Conservation (phyloP, 23 red algal genomes). For the Gracilaria caudata region DNA sequence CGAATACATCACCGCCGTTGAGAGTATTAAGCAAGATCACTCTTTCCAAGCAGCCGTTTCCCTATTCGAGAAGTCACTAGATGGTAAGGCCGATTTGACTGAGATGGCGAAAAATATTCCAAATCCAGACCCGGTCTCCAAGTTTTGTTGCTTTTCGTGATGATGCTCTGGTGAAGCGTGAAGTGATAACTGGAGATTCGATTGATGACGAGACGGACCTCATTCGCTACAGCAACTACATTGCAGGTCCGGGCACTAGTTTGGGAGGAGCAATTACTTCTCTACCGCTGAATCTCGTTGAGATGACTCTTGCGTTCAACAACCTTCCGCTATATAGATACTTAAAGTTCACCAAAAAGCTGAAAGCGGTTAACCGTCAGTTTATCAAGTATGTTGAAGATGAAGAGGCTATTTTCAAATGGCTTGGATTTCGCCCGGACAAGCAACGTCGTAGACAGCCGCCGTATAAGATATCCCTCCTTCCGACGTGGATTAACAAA, state of each 20-base stretch:
- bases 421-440: too few species aligned
- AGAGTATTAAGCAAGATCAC: not conserved
- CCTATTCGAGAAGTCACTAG: not conserved
- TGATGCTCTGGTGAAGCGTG: not conserved
- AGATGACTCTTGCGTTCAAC: not conserved
- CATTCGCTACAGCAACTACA: constrained; percentile 8
- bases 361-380: not conserved
- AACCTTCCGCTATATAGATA: not conserved
- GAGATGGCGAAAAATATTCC: not conserved
- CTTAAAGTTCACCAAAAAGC: not conserved
- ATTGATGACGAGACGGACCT: not conserved
- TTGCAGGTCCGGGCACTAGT: not conserved
- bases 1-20: constrained; percentile 15
- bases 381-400: not conserved
- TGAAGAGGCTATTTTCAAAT: not conserved
- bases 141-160: not conserved
- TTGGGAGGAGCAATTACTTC: not conserved
- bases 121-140: not conserved
- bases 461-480: too few species aligned
- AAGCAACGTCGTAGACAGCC: too few species aligned
- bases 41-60: not conserved
- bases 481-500: too few species aligned
- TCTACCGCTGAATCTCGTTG: not conserved
- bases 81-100: not conserved
- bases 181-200: not conserved